Base-by-base conservation (phyloP, 2,329 filamentous ascomycete species). In the Fusarium pseudoanthophilum region DNA sequence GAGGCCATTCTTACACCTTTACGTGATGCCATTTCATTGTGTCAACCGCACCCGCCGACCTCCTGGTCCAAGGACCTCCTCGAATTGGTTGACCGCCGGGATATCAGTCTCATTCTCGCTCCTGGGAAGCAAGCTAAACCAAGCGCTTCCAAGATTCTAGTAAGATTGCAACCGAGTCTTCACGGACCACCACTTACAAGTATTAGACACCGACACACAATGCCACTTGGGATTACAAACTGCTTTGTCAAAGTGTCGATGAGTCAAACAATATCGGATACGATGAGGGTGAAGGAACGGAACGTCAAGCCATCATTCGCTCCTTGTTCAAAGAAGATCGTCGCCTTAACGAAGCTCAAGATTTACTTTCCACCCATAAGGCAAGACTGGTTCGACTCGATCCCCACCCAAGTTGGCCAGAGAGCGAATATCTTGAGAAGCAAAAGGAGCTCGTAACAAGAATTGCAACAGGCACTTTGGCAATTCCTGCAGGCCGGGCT, bases 261-360 rank as follows among this genome's bases (percentile, higher is more conserved):
- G 87, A 90, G 43, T 84, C 88, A 62, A 87, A 85, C 63, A 85
- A 83, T 49, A 88, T 89, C 49, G 88, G 90, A 1, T 90, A 92
- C 61, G 92, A 96, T 72, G 94, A 94, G 52, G 92, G 92, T 11
- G 92, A 94, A 62, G 95, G 96, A 79, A 92, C 92, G 37, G 94
- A 97, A 78, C 90, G 95, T 34, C 91, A 95, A 80, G 88, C 92
- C 15, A 91, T 98, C 13, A 97, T 96, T 36, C 91, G 92, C 58
- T 86, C 96, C 14, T 92, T 99, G 34, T 99, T 98, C 87, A 92
- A 91, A 67, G 95, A 98, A 74, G 96, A 99, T 78, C 91, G 95
- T 67, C 92, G 96, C 40, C 91, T 97, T 62, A 91, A 94, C 69
- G 96, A 99, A 83, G 96, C 95, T 1, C 91, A 92, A 61, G 90